These are phyloP conservation scores for Naganishia vaughanmartiniae DNA, from an alignment of 768 basidiomycete species.

Conservation along the genomic window DNA sequence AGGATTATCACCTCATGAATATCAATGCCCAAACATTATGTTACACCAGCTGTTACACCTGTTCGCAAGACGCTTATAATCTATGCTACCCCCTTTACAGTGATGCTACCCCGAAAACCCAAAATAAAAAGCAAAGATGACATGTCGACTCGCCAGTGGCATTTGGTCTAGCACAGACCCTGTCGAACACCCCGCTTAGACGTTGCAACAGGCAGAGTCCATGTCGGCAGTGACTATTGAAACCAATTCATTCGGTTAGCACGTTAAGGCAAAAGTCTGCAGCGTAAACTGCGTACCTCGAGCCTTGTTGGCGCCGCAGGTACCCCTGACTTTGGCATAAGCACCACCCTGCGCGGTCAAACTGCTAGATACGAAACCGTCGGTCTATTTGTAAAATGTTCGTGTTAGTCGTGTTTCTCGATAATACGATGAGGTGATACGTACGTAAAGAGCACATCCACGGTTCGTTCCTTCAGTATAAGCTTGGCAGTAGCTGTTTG, in stretches of 20 bases:
- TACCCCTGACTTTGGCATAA: neutral
- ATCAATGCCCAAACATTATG: no score
- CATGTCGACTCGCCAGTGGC: no score
- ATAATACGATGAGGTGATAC: neutral
- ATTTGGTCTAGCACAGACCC: no score
- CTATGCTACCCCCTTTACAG: no score
- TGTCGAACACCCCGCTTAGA: neutral
- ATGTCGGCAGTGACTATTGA: neutral
- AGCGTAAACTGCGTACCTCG: neutral
- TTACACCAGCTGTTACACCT: no score
- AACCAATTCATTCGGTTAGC: neutral
- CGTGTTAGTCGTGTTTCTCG: neutral
- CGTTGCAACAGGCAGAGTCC: slow-evolving; percentile 3
- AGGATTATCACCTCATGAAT: no score
- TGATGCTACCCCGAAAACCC: no score
- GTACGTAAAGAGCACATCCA: neutral
- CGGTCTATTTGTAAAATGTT: neutral
- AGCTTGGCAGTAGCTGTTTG: slow-evolving; percentile 2
- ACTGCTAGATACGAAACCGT: neutral
- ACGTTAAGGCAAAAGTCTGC: neutral
- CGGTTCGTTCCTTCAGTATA: neutral
- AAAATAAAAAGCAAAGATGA: no score
- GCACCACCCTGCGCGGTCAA: neutral
- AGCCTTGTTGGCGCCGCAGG: neutral
- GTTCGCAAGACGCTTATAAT: no score